A percentile compares a stretch with the other conserved stretches of the same genome.
These are phyloP conservation scores for Scheffersomyces ergatensis DNA, from an alignment of 805 yeast genomes.

Conservation along the genomic window DNA sequence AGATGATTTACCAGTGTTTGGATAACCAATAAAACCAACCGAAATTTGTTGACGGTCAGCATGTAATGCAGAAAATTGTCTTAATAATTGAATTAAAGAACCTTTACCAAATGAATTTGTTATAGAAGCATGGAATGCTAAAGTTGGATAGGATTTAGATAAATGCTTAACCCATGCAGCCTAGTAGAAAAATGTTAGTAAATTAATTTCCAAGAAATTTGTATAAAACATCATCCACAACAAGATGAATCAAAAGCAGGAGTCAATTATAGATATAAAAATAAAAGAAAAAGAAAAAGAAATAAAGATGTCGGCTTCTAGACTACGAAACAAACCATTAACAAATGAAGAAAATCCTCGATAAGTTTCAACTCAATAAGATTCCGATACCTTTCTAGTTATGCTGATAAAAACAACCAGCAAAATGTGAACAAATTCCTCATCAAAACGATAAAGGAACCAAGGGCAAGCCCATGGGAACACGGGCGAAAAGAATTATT, in stretches of 20 bases:
- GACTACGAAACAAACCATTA: constrained; percentile 72
- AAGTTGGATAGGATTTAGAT: constrained; percentile 87
- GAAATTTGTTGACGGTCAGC: constrained; percentile 93
- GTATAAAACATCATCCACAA: no score
- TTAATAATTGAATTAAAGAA: constrained; percentile 83
- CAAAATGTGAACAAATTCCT: constrained; percentile 29
- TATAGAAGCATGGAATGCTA: constrained; percentile 97
- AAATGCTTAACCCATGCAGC: constrained; percentile 98
- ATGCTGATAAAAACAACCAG: constrained; percentile 37
- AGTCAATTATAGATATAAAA: constrained; percentile 1
- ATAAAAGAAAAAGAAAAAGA: not conserved
- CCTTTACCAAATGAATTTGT: constrained; percentile 98
- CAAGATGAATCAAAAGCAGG: not conserved
- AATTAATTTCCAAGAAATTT: not conserved
- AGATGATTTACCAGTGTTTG: constrained; percentile 97
- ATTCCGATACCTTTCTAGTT: constrained; percentile 53
- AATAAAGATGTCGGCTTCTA: constrained; percentile 66
- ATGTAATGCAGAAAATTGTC: constrained; percentile 90
- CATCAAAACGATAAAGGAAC: constrained; percentile 35
- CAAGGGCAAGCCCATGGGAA: constrained; percentile 51
- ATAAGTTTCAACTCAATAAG: constrained; percentile 80
- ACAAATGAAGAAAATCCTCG: constrained; percentile 19
- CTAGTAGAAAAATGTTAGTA: constrained; percentile 41
- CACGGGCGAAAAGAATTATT: constrained; percentile 60
- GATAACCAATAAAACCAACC: constrained; percentile 96